These are phyloP conservation scores for Phaeosphaeria sp. DNA, from an alignment of 2,329 filamentous ascomycete genomes.

Conservation along the genomic window DNA sequence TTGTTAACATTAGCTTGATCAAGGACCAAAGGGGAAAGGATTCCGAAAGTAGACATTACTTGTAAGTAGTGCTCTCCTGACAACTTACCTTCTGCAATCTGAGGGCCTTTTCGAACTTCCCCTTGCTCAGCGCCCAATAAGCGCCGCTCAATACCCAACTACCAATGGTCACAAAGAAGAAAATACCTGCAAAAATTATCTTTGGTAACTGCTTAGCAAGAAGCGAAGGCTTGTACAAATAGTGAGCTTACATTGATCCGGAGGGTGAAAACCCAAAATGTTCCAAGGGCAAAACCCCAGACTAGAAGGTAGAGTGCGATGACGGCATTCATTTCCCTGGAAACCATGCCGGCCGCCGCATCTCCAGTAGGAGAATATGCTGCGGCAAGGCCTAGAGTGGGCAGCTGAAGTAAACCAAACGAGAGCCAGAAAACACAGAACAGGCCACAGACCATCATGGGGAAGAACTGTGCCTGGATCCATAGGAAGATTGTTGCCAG, in stretches of 20 bases:
- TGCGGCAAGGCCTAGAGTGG: slow-evolving; percentile 55
- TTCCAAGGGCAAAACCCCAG: slow-evolving; percentile 61
- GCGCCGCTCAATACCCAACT: slow-evolving; percentile 56
- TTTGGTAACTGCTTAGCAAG: not conserved
- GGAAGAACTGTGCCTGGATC: slow-evolving; percentile 48
- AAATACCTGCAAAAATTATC: slow-evolving; percentile 57
- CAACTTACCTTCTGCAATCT: slow-evolving; percentile 55
- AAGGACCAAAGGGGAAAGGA: not conserved
- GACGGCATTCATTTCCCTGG: slow-evolving; percentile 56
- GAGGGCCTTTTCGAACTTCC: slow-evolving; percentile 51
- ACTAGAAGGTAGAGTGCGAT: slow-evolving; percentile 59
- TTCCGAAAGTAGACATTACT: not conserved
- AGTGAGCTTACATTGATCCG: slow-evolving; percentile 52
- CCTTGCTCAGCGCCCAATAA: slow-evolving; percentile 57
- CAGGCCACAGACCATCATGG: slow-evolving; percentile 60
- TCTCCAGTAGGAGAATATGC: slow-evolving; percentile 52
- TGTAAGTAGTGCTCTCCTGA: too few species aligned
- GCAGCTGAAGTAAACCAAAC: slow-evolving; percentile 59
- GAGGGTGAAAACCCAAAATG: slow-evolving; percentile 59
- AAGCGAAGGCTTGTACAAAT: not conserved
- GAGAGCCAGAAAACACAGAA: slow-evolving; percentile 60
- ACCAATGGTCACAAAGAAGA: slow-evolving; percentile 55
- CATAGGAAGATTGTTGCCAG: slow-evolving; percentile 60
- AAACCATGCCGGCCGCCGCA: slow-evolving; percentile 53
- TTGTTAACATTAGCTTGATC: slow-evolving; percentile 1